These are phyloP conservation scores for Trametes elegans DNA, from an alignment of 768 basidiomycete genomes.

Conservation along the genomic window DNA sequence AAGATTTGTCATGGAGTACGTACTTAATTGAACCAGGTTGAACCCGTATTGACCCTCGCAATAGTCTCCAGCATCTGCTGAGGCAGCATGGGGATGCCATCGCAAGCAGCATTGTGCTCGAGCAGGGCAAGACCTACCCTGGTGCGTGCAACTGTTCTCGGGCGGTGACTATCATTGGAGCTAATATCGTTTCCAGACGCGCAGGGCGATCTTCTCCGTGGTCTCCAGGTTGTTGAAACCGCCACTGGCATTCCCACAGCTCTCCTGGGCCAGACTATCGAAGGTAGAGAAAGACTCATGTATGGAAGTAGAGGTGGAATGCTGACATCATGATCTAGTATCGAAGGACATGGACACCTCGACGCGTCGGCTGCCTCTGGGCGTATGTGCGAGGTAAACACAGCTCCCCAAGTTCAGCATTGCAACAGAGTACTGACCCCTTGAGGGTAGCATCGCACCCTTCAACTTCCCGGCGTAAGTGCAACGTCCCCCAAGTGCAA, in stretches of 20 bases:
- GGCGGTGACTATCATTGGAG: not conserved
- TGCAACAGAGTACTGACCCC: not conserved
- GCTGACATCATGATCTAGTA: slow-evolving; percentile 43
- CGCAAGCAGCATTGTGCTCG: slow-evolving; percentile 86
- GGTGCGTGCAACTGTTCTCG: slow-evolving; percentile 44
- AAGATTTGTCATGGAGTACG: slow-evolving; percentile 84
- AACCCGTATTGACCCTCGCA: not conserved
- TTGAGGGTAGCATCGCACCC: slow-evolving; percentile 60
- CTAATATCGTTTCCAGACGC: slow-evolving; percentile 57
- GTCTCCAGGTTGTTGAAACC: slow-evolving; percentile 84
- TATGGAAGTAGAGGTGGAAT: not conserved
- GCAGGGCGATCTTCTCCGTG: slow-evolving; percentile 90
- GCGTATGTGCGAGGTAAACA: slow-evolving; percentile 71
- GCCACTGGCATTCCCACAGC: slow-evolving; percentile 80
- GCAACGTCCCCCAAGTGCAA: not conserved
- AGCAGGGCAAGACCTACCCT: slow-evolving; percentile 93
- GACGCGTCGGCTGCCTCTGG: slow-evolving; percentile 78
- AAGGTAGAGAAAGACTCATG: slow-evolving; percentile 50
- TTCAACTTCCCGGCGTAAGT: slow-evolving; percentile 89
- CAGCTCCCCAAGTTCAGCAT: not conserved
- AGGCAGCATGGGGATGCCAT: slow-evolving; percentile 84
- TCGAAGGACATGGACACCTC: slow-evolving; percentile 97
- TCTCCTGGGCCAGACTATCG: slow-evolving; percentile 88
- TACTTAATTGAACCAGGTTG: slow-evolving; percentile 12
- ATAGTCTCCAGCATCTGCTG: slow-evolving; percentile 82